Conservation (phyloP, 129 eudicot species). For the Centaurea solstitialis region DNA sequence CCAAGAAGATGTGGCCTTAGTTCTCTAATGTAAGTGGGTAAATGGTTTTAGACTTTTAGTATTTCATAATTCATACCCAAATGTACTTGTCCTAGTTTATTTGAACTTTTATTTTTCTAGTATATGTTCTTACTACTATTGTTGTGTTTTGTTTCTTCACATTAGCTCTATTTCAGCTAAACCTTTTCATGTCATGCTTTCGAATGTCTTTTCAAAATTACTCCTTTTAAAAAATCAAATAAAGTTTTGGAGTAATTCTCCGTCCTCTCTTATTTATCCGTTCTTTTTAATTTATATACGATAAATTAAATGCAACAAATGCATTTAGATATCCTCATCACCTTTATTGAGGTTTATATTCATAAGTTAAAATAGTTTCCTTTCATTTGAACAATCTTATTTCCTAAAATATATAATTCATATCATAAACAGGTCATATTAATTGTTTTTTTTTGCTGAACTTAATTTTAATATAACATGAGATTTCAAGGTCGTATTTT, state of each 20-base stretch:
- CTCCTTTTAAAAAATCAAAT: too few relatives aligned
- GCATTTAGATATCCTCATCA: too few relatives aligned
- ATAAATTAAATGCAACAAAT: too few relatives aligned
- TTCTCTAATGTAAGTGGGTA: background rate
- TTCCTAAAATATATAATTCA: background rate
- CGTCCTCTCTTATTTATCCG: background rate
- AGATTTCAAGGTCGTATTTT: background rate
- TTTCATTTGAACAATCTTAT: too few relatives aligned
- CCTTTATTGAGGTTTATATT: too few relatives aligned
- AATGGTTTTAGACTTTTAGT: too few relatives aligned
- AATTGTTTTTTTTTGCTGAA: too few relatives aligned
- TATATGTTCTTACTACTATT: background rate
- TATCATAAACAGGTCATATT: background rate
- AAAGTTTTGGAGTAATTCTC: background rate
- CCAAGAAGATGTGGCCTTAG: too few relatives aligned
- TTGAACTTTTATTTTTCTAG: background rate
- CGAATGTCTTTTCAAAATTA: background rate
- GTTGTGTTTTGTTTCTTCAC: background rate
- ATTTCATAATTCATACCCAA: background rate
- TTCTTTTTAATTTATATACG: too few relatives aligned
- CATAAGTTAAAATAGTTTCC: background rate
- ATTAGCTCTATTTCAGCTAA: background rate
- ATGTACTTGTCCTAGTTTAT: background rate
- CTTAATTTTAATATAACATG: background rate
- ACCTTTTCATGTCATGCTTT: background rate